A percentile compares a stretch with the other conserved stretches of the same genome.
Evolutionary conservation across 331 rosid genomes (phyloP).

Genomic region (Malus hybrid): DNA sequence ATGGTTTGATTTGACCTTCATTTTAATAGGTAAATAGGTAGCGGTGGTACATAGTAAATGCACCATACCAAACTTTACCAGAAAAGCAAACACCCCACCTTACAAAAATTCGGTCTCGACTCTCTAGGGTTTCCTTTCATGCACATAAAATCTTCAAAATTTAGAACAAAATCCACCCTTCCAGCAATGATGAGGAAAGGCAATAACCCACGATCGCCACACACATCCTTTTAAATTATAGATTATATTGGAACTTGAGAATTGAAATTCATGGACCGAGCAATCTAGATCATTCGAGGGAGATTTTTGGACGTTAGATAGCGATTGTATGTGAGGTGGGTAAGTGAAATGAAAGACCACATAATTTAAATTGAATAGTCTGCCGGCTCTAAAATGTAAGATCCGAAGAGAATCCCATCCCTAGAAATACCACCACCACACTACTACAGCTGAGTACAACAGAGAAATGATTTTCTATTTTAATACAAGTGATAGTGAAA

Average conservation of each 20-base stretch:
- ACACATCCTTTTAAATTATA: background rate
- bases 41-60: background rate
- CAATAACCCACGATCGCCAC: background rate
- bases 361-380: no score
- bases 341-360: no score
- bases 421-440: no score
- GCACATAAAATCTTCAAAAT: background rate
- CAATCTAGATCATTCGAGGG: no score
- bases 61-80: background rate
- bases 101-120: no score
- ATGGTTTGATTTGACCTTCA: background rate
- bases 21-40: background rate
- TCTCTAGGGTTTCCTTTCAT: background rate
- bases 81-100: background rate
- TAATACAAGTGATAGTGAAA: no score
- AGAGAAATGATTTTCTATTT: no score
- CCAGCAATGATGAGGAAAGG: background rate
- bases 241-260: background rate
- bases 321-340: no score
- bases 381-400: no score
- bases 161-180: background rate
- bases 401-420: no score
- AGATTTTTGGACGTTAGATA: no score
- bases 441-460: no score
- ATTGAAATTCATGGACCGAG: rapidly evolving